A percentile compares a stretch with the other conserved stretches of the same genome.
Evolutionary conservation across 768 basidiomycete species (phyloP).

Genomic region (Tylopilus intermedius): DNA sequence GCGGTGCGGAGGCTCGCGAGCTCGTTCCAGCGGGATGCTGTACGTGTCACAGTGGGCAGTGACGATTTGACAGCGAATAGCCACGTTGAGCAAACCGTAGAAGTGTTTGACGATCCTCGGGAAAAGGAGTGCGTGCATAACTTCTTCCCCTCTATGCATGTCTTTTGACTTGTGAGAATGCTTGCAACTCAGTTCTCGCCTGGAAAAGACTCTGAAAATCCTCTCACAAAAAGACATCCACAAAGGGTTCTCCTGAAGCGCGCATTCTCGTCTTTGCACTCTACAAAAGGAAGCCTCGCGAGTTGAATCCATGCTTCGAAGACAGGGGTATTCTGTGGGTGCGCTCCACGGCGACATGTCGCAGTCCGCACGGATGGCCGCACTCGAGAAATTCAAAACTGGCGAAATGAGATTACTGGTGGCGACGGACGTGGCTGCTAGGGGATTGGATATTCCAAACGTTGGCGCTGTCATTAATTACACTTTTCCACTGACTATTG

Average conservation of each 20-base stretch:
- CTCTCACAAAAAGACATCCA: conserved; percentile 57
- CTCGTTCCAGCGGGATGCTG: conserved; percentile 79
- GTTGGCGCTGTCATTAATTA: conserved; percentile 94
- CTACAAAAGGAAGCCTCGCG: conserved; percentile 97
- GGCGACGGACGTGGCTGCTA: conserved; percentile 95
- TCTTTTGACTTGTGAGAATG: neutral
- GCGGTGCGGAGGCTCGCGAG: conserved; percentile 83
- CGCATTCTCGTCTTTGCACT: conserved; percentile 89
- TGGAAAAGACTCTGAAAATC: conserved; percentile 50
- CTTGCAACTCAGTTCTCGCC: conserved; percentile 44
- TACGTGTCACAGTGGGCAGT: conserved; percentile 90
- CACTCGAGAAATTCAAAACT: conserved; percentile 81
- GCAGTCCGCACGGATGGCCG: conserved; percentile 77
- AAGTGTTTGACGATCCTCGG: conserved; percentile 81
- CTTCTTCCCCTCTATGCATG: neutral
- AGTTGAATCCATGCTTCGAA: conserved; percentile 70
- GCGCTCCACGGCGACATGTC: conserved; percentile 90
- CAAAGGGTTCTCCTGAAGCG: conserved; percentile 45
- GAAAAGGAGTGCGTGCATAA: conserved; percentile 74
- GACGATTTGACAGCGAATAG: conserved; percentile 94
- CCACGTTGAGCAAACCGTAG: conserved; percentile 87
- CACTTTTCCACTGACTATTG: conserved; percentile 95
- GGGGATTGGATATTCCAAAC: conserved; percentile 95
- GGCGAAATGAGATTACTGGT: conserved; percentile 81
- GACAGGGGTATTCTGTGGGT: conserved; percentile 72